Conservation (phyloP, 1,284 basidiomycete genomes). For the Austroboletus olivaceoglutinosus region DNA sequence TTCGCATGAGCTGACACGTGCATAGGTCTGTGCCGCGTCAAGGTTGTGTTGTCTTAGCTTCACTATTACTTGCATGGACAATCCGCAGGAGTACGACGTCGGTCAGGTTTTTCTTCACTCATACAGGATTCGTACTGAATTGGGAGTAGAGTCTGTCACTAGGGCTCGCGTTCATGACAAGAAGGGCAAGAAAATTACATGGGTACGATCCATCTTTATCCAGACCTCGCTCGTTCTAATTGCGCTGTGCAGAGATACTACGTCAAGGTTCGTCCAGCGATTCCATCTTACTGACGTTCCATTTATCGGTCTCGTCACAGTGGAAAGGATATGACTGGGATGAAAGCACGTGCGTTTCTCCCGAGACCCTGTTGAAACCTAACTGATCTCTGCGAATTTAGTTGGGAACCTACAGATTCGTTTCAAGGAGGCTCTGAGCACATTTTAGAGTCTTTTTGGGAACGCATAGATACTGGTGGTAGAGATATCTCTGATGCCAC, state of each 20-base stretch:
- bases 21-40: neutral
- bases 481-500: slow-evolving; percentile 50
- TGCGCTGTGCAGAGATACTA: slow-evolving; percentile 49
- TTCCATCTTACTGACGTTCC: neutral
- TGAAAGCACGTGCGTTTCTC: slow-evolving; percentile 64
- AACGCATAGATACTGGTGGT: slow-evolving; percentile 46
- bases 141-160: slow-evolving; percentile 49
- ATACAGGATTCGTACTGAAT: neutral
- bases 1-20: slow-evolving; percentile 12
- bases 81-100: slow-evolving; percentile 58
- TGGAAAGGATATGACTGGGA: slow-evolving; percentile 65
- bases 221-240: slow-evolving; percentile 18
- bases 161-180: slow-evolving; percentile 47
- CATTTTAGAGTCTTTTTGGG: slow-evolving; percentile 61
- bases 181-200: slow-evolving; percentile 43
- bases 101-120: slow-evolving; percentile 43
- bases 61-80: slow-evolving; percentile 31
- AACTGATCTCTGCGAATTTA: slow-evolving; percentile 27
- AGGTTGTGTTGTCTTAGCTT: slow-evolving; percentile 15
- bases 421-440: slow-evolving; percentile 57
- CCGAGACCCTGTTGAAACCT: neutral
- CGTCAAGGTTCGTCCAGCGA: slow-evolving; percentile 51
- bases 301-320: slow-evolving; percentile 35
- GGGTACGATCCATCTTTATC: slow-evolving; percentile 37
- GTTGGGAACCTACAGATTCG: slow-evolving; percentile 68